Base-by-base conservation (phyloP, 2,329 filamentous ascomycete species). In the Verticillium nubilum region DNA sequence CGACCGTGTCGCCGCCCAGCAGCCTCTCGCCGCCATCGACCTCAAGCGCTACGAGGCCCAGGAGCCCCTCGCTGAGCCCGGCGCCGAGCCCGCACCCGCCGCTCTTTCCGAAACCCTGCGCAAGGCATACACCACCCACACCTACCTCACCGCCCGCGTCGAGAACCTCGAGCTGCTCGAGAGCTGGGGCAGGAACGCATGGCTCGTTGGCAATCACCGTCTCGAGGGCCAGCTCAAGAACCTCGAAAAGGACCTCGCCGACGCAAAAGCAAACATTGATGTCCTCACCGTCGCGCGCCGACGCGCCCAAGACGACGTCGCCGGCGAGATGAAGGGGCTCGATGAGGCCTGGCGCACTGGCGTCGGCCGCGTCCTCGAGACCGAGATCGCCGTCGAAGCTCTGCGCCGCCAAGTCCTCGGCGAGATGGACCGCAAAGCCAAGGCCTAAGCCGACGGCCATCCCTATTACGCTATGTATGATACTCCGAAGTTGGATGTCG, bases 181-280 rank as follows among this genome's bases (percentile, higher is more conserved):
- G 67, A 81, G 81, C 56, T 88, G 88, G 73, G 95, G 94, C 65
- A 91, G 91, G 76, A 97, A 97, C 73, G 89, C 91, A 10, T 98
- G 95, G 94, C 80, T 99, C 59, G 83, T 96, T 9, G 86, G 86
- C 5, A 99, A 99, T 73, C 85, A 88, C 67, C 86, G 90, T 65
- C 74, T 92, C 23, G 94, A 97, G 75, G 84, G 85, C 52, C 83
- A 91, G 50, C 74, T 96, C 57, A 81, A 82, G 56, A 73, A 73
- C 13, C 69, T 96, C 27, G 94, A 98, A 79, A 79, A 80, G 52
- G 92, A 97, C 67, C 79, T 98, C 56, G 87, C 86, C 15, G 81
- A 79, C 42, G 77, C 83, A 23, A 88, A 87, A 72, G 80, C 82
- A 60, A 86, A 90, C 64, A 83, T 92, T 54, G 92, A 97, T 70